Percentiles rank a stretch among this genome's conserved stretches.
Conservation (phyloP, 495 filamentous ascomycete genomes). For the Bathelium albidoporum region DNA sequence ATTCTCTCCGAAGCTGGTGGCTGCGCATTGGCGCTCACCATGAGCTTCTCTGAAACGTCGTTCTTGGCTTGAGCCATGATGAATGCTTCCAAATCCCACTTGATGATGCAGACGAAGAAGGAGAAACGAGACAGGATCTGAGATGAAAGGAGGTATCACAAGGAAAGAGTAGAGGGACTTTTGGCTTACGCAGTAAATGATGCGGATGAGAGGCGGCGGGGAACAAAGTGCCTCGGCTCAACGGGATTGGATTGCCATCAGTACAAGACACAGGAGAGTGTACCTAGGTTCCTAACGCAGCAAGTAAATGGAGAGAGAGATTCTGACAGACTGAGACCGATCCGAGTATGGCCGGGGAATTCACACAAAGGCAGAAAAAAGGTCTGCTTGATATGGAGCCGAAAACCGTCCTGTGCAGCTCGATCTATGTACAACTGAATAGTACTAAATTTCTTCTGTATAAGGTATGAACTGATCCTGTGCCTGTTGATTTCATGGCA, state of each 20-base stretch:
- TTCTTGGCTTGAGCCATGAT: conserved; percentile 12
- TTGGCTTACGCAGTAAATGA: neutral
- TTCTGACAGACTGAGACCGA: too few relatives aligned
- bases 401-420: neutral
- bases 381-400: too few relatives aligned
- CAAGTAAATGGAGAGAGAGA: too few relatives aligned
- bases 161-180: neutral
- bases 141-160: neutral
- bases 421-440: neutral
- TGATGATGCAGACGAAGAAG: neutral
- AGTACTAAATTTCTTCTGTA: neutral
- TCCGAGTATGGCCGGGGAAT: too few relatives aligned
- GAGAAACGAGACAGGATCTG: neutral
- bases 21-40: conserved; percentile 22
- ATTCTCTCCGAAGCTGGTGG: conserved; percentile 26
- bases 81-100: neutral
- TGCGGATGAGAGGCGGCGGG: neutral
- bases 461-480: too few relatives aligned
- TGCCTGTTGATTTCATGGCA: too few relatives aligned
- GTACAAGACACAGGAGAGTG: too few relatives aligned
- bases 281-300: too few relatives aligned
- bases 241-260: too few relatives aligned
- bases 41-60: conserved; percentile 18
- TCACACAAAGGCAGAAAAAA: too few relatives aligned
- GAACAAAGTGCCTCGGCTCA: neutral